phyloP scores from a whole-genome alignment of 2,329 filamentous ascomycete species.

The Biscogniauxia marginata region DNA sequence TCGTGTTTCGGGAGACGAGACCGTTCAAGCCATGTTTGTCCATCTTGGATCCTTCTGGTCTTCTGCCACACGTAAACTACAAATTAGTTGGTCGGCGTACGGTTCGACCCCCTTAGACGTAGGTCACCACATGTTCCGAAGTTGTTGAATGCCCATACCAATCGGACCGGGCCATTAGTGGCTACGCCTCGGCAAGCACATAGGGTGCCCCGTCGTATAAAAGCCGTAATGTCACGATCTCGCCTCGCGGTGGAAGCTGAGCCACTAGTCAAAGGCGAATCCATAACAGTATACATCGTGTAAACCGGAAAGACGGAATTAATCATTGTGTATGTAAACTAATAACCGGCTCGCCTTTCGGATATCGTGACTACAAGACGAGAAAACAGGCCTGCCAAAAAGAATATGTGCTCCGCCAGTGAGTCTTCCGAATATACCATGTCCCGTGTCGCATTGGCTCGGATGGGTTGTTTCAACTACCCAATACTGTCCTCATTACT shows the following conservation, averaged over 20 bases:
- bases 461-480: background rate
- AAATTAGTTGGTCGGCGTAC: conserved; percentile 20
- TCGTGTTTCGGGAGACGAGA: conserved; percentile 25
- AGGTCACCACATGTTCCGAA: background rate
- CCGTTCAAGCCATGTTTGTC: conserved; percentile 16
- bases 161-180: conserved; percentile 21
- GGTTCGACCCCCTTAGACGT: background rate
- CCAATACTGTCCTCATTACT: background rate
- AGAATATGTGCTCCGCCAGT: background rate
- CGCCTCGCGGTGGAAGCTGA: background rate
- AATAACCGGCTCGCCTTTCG: background rate
- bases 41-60: conserved; percentile 7
- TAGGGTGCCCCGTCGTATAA: conserved; percentile 5
- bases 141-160: conserved; percentile 8
- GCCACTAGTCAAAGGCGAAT: background rate
- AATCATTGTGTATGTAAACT: background rate
- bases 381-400: background rate
- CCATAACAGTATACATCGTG: background rate
- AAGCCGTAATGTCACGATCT: conserved; percentile 7
- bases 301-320: background rate
- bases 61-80: conserved; percentile 18
- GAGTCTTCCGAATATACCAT: background rate
- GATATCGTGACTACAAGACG: background rate
- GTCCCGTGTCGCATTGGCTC: background rate
- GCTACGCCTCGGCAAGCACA: conserved; percentile 15